A percentile compares a stretch with the other conserved stretches of the same genome.
Conservation (phyloP, 2,329 filamentous ascomycete species). For the Cladosporium oxysporum region DNA sequence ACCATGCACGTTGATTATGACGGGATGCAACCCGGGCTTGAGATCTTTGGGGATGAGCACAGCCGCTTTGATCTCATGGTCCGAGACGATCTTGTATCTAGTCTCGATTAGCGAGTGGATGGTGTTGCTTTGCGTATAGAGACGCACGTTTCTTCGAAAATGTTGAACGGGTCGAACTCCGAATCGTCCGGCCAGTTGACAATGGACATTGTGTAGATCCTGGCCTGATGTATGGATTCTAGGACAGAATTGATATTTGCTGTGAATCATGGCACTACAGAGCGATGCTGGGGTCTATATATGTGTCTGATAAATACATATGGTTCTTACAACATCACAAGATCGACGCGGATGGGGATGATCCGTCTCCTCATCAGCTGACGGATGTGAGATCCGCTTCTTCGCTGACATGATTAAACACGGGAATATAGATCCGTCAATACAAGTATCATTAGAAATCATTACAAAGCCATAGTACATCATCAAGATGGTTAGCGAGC, state of each 20-base stretch:
- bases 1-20: slow-evolving; percentile 15
- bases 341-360: not conserved
- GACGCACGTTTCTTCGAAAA: slow-evolving; percentile 11
- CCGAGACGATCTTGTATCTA: slow-evolving; percentile 7
- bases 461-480: no score
- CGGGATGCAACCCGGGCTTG: not conserved
- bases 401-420: not conserved
- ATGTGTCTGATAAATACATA: not conserved
- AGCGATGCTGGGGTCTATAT: not conserved
- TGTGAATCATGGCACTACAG: not conserved
- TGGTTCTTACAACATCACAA: not conserved
- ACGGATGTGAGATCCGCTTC: not conserved
- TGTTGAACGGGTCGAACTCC: slow-evolving; percentile 1
- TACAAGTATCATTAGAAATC: no score
- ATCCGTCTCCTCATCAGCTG: not conserved
- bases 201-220: not conserved
- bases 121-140: not conserved
- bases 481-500: no score
- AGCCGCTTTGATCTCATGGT: slow-evolving; percentile 14
- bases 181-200: slow-evolving; percentile 11
- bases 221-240: not conserved
- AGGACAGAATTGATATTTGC: not conserved
- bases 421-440: not conserved
- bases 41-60: slow-evolving; percentile 12
- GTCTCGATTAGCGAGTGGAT: not conserved